Evolutionary conservation across 2,329 filamentous ascomycete species (phyloP), one percentile per base, ranked within the genome.

Genomic region (Penicillium occitanis): DNA sequence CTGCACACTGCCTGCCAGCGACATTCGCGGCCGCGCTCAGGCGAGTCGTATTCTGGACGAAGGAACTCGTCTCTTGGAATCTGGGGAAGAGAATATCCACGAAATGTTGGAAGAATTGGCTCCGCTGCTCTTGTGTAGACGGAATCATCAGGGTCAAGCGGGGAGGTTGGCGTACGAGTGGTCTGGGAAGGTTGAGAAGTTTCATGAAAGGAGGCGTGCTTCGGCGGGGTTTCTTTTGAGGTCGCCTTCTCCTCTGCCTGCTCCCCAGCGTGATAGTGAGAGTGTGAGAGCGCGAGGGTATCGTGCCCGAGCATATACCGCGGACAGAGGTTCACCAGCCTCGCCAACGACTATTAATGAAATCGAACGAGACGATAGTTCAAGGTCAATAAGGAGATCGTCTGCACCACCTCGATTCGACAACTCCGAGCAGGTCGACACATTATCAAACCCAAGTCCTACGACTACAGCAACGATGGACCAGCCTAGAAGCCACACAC

Each of bases 81-180:
- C 42, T 5, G 61, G 61, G 4, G 22, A 64, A 5, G 37, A 53
- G 30, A 48, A 22, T 25, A 69, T 71, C 22, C 40, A 69, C 28
- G 48, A 62, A 1, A 42, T 71, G 13, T 63, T 74, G 0, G 55
- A 70, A 40, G 53, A 71, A 14, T 33, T 75, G 7, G 72, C 72
- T n/a, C 70, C 71, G 28, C 37, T 68, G 37, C 69, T 71, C 8
- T 51, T 75, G 33, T 74, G 73, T 60, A 69, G 11, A 25, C 37
- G 53, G 1, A 68, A 50, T 2, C 72, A 73, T 53, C 70, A 73
- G 40, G 19, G 35, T 7, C 71, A 72, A 50, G 71, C 71, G n/a
- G n/a, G 19, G 10, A 13, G 19, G 2, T 17, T 64, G 28, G 61
- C 53, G 2, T 13, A 40, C 0, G 33, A 64, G 13, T 67, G 61